Percentiles rank a stretch among this genome's conserved stretches.
Evolutionary conservation across 228 moss, liverwort and hornwort genomes (phyloP).

Genomic region (Sphagnum magellanicum): DNA sequence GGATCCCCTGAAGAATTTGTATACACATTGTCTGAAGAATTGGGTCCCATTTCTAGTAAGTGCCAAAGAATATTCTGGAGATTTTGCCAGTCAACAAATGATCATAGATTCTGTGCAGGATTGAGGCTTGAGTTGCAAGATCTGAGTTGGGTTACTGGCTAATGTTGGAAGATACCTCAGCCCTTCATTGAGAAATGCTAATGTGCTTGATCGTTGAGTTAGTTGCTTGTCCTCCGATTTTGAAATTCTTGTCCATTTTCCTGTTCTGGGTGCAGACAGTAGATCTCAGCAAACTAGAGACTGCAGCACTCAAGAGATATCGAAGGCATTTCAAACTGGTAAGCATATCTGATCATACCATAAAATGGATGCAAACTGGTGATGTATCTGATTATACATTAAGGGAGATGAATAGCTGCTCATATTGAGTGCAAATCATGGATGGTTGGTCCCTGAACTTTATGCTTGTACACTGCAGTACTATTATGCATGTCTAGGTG

Average conservation of each 20-base stretch:
- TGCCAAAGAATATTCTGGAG: no score
- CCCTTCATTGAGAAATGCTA: neutral
- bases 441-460: neutral
- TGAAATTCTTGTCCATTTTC: neutral
- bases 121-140: neutral
- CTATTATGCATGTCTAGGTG: neutral
- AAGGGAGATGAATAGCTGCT: neutral
- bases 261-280: constrained; percentile 30
- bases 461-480: neutral
- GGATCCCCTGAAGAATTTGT: no score
- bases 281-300: constrained; percentile 65
- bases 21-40: no score
- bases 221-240: neutral
- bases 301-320: constrained; percentile 60
- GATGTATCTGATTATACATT: neutral
- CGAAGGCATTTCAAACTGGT: constrained; percentile 71
- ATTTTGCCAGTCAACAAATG: neutral
- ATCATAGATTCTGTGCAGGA: neutral
- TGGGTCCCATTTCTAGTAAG: no score
- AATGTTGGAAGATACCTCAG: neutral
- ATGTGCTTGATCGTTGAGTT: neutral
- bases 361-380: no score
- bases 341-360: neutral
- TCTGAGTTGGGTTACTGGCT: neutral
- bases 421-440: neutral